Evolutionary conservation across 2,329 filamentous ascomycete species (phyloP).

Genomic region (Daldinia sp.): DNA sequence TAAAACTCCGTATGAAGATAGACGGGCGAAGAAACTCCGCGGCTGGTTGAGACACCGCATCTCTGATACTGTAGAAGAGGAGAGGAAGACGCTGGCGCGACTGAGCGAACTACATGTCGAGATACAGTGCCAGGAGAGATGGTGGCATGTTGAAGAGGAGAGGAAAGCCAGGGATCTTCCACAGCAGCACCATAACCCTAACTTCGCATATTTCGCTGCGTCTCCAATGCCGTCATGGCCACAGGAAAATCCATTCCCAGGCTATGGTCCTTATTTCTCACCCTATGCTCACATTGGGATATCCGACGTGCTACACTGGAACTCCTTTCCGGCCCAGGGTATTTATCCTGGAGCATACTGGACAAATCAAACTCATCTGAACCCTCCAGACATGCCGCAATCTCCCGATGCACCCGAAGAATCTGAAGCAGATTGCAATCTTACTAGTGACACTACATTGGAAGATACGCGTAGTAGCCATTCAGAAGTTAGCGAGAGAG

Average conservation of each 20-base stretch:
- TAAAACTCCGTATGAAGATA: slow-evolving; percentile 41
- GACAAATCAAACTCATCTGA: not conserved
- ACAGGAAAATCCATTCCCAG: not conserved
- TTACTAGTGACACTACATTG: not conserved
- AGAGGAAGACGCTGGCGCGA: slow-evolving; percentile 59
- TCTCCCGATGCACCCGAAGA: slow-evolving; percentile 7
- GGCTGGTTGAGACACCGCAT: slow-evolving; percentile 59
- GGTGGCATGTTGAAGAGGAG: slow-evolving; percentile 52
- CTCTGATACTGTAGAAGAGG: slow-evolving; percentile 59
- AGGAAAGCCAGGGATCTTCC: slow-evolving; percentile 33
- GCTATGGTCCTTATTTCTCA: not conserved
- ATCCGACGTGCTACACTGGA: not conserved
- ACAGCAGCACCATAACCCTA: slow-evolving; percentile 20
- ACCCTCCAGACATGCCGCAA: not conserved
- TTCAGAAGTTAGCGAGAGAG: not conserved
- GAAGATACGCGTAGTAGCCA: not conserved
- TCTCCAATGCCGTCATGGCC: not conserved
- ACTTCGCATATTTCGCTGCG: not conserved
- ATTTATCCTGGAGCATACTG: not conserved
- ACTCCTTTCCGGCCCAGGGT: not conserved
- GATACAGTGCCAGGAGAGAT: slow-evolving; percentile 59
- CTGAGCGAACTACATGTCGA: slow-evolving; percentile 65
- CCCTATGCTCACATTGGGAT: not conserved
- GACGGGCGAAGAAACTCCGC: slow-evolving; percentile 57
- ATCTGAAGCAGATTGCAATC: slow-evolving; percentile 5